Evolutionary conservation across 1,284 basidiomycete species (phyloP).

Genomic region (Cutaneotrichosporon cutaneum): DNA sequence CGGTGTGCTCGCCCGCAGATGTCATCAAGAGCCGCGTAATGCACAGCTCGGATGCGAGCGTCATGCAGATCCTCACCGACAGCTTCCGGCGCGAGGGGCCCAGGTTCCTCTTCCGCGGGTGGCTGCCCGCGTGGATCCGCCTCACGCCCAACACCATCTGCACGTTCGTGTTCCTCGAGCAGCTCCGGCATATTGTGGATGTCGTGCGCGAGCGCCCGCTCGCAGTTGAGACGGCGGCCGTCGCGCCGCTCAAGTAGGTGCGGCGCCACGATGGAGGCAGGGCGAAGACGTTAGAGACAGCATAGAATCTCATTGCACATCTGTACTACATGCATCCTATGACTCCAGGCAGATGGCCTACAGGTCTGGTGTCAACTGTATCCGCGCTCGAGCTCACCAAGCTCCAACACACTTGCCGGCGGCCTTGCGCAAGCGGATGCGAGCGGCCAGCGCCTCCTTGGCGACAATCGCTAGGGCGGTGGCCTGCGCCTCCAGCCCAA

Average conservation of each 20-base stretch:
- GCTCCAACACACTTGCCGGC: background rate
- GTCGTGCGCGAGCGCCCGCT: slow-evolving; percentile 14
- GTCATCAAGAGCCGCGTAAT: slow-evolving; percentile 58
- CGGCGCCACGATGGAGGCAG: no score
- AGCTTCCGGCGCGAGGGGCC: slow-evolving; percentile 48
- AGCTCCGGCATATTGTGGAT: slow-evolving; percentile 48
- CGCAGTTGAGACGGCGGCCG: background rate
- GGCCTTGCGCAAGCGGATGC: background rate
- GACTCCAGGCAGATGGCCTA: background rate
- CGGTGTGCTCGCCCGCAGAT: slow-evolving; percentile 55
- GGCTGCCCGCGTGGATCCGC: slow-evolving; percentile 58
- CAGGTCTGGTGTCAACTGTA: background rate
- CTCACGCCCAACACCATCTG: slow-evolving; percentile 55
- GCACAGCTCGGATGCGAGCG: slow-evolving; percentile 42
- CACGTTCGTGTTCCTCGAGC: slow-evolving; percentile 53
- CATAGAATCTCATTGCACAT: slow-evolving; percentile 1
- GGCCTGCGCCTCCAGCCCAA: slow-evolving; percentile 17
- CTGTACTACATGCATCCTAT: slow-evolving; percentile 12
- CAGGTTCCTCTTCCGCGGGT: slow-evolving; percentile 58
- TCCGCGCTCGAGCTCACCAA: background rate
- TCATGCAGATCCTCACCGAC: slow-evolving; percentile 29
- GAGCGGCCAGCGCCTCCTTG: background rate
- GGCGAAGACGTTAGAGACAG: background rate
- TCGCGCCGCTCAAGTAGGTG: slow-evolving; percentile 15
- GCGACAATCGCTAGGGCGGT: slow-evolving; percentile 19